phyloP scores from a whole-genome alignment of 23 red algal species.

The Gracilaria caudata region DNA sequence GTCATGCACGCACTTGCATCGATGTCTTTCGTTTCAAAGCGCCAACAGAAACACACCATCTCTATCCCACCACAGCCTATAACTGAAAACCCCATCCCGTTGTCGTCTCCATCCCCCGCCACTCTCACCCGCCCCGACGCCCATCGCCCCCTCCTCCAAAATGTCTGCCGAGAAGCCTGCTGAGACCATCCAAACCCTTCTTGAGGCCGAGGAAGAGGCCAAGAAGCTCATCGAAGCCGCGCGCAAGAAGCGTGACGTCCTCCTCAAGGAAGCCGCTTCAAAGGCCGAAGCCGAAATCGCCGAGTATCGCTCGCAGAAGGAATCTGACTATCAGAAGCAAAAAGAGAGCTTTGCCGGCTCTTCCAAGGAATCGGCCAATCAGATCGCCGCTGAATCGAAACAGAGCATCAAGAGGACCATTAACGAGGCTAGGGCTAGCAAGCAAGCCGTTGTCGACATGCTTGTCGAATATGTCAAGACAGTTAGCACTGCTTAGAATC shows the following conservation, averaged over 20 bases:
- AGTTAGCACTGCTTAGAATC: constrained; percentile 53
- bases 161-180: constrained; percentile 71
- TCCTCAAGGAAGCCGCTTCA: constrained; percentile 71
- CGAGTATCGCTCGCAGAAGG: constrained; percentile 72
- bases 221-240: constrained; percentile 70
- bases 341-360: constrained; percentile 55
- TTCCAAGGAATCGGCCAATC: constrained; percentile 40
- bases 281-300: constrained; percentile 81
- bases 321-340: constrained; percentile 57
- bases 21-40: not conserved
- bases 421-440: constrained; percentile 40
- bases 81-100: not conserved
- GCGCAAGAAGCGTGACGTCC: constrained; percentile 69
- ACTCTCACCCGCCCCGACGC: not conserved
- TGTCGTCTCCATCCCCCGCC: not conserved
- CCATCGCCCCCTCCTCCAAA: not conserved
- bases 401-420: constrained; percentile 51
- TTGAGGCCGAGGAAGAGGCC: constrained; percentile 73
- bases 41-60: constrained; percentile 1
- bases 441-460: constrained; percentile 71
- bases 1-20: not conserved
- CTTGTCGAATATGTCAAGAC: constrained; percentile 59
- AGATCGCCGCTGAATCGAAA: constrained; percentile 63
- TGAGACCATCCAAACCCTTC: constrained; percentile 86
- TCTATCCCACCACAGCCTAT: not conserved